Conservation (phyloP, 2,329 filamentous ascomycete genomes). For the Fusarium tjaetaba region DNA sequence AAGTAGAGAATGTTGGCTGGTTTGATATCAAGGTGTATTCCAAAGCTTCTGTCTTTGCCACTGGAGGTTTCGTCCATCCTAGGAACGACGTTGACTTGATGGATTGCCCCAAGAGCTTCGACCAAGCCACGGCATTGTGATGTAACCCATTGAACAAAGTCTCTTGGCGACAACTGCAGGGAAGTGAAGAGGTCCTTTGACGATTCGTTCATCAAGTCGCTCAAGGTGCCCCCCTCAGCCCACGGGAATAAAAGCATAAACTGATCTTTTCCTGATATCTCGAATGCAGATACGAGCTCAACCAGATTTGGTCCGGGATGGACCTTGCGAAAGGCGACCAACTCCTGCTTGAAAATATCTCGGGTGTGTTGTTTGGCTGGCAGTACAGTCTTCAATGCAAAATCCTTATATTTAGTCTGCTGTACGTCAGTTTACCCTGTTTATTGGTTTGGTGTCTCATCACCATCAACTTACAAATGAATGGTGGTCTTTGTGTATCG, state of each 20-base stretch:
- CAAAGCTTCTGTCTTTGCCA: neutral
- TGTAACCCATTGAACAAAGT: neutral
- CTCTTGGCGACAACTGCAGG: fast-evolving
- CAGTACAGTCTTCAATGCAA: slow-evolving; percentile 3
- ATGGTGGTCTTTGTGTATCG: neutral
- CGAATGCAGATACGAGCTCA: neutral
- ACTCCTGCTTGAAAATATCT: neutral
- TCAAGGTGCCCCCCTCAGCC: neutral
- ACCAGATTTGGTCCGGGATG: neutral
- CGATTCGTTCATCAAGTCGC: neutral
- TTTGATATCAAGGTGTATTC: neutral
- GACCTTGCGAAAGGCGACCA: neutral
- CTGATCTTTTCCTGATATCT: neutral
- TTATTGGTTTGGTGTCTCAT: fast-evolving
- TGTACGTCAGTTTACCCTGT: fast-evolving
- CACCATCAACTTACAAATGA: neutral
- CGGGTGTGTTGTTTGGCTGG: neutral
- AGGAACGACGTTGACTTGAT: neutral
- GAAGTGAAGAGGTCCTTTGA: neutral
- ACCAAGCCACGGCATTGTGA: neutral
- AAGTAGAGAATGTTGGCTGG: neutral
- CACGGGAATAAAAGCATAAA: slow-evolving; percentile 7
- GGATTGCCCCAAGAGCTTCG: neutral
- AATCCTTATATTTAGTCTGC: neutral
- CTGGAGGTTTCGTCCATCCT: neutral